Evolutionary conservation across 108 stramenopile genomes (phyloP).

Genomic region (Tribonema minus): DNA sequence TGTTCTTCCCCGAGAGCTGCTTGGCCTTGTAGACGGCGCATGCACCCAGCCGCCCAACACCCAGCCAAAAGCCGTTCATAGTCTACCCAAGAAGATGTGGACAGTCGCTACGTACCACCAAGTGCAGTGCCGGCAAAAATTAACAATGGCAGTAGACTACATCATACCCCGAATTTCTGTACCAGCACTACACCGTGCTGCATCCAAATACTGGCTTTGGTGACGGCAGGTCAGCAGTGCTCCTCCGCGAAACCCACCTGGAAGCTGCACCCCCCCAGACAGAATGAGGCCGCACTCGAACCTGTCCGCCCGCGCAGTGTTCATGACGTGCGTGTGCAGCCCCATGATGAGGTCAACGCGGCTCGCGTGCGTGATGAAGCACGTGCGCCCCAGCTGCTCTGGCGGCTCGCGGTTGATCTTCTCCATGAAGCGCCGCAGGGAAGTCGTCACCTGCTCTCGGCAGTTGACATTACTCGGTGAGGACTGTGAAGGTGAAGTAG

Average conservation of each 20-base stretch:
- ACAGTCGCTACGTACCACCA: background rate
- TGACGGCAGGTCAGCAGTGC: no score
- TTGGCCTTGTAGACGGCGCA: no score
- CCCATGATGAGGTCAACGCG: slow-evolving; percentile 84
- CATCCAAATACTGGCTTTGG: no score
- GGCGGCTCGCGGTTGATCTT: slow-evolving; percentile 60
- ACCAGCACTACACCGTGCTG: background rate
- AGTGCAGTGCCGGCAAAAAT: background rate
- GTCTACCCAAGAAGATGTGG: no score
- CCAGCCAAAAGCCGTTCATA: no score
- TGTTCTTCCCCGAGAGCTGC: no score
- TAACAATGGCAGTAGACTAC: background rate
- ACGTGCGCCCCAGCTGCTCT: slow-evolving; percentile 62
- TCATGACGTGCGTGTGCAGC: background rate
- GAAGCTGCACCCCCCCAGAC: background rate
- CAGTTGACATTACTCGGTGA: no score
- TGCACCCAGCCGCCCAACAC: no score
- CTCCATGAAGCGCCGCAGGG: slow-evolving; percentile 73
- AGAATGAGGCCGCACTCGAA: background rate
- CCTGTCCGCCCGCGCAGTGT: background rate
- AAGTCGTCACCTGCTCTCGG: slow-evolving; percentile 79
- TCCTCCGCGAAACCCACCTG: no score
- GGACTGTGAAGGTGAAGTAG: no score
- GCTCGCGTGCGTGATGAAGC: slow-evolving; percentile 87
- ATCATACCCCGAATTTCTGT: no score